Conservation (phyloP, 2,329 filamentous ascomycete genomes). For the Fusarium albidum region DNA sequence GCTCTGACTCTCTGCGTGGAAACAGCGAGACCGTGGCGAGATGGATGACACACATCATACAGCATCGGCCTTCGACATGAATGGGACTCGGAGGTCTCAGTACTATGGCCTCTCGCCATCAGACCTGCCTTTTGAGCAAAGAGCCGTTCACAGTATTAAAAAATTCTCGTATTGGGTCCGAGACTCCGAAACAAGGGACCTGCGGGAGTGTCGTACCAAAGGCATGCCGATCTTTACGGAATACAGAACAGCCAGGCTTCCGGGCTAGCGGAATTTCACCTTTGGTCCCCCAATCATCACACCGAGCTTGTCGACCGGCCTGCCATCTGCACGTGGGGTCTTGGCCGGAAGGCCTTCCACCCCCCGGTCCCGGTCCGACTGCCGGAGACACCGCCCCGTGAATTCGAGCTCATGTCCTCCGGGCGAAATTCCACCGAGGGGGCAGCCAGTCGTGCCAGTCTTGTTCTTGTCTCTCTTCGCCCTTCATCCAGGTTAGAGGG, state of each 20-base stretch:
- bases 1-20: too few species aligned
- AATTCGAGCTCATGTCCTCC: too few species aligned
- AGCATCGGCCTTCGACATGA: neutral
- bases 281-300: neutral
- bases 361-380: too few species aligned
- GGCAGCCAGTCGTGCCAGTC: neutral
- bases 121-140: too few species aligned
- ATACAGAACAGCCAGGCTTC: neutral
- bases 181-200: too few species aligned
- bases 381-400: neutral
- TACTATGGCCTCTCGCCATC: too few species aligned
- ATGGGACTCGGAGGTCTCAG: neutral
- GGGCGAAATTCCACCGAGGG: too few species aligned
- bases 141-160: too few species aligned
- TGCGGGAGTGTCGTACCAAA: neutral
- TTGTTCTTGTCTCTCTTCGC: neutral
- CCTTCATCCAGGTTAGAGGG: too few species aligned
- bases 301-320: neutral
- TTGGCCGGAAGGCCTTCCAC: neutral
- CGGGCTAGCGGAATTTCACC: neutral
- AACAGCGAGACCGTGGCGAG: too few species aligned
- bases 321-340: neutral
- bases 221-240: neutral
- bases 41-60: neutral
- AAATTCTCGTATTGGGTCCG: too few species aligned